Evolutionary conservation across 345 rosid species (phyloP), one percentile per base, ranked within the genome.

Genomic region (Pistacia vera): DNA sequence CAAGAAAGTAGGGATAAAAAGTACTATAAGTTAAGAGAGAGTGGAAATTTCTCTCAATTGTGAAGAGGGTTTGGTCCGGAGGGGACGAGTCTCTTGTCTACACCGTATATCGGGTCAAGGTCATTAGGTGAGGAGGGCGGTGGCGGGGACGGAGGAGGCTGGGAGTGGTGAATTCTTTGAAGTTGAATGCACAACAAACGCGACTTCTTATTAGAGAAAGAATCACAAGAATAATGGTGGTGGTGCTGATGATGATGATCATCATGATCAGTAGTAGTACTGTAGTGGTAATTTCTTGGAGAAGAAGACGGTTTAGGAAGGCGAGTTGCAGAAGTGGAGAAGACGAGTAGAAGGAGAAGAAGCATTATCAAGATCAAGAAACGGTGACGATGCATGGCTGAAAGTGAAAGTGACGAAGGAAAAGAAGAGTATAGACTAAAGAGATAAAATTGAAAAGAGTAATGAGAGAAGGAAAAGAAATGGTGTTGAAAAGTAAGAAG

Each of bases 21-120:
- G 6, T 12, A 54, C 17, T 14, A 54, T 5, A 54, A 54, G 57
- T 41, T 41, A 41, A 41, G 46, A 41, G 46, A 41, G 46, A 41
- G 46, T 41, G 46, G 46, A 41, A 41, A 41, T 41, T 41, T 54
- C 57, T 16, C 57, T 87, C 84, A 90, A 72, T 90, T 90, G 83
- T 90, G 94, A 79, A 88, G 92, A 22, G 94, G 92, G 82, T 90
- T 87, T 1, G 94, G 94, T 17, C 92, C 92, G 56, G 92, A 88
- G 10, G 94, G 94, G 51, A 87, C 92, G 33, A 90, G 79, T 66
- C 92, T 79, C 82, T 88, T 90, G 80, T 87, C 85, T 35, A 88
- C 91, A 4, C 90, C 95, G 28, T 85, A 91, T 84, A 87, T 83
- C 9, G 92, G 87, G 71, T 89, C 95, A 33, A 86, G 86, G 79